Evolutionary conservation across 2,329 filamentous ascomycete species (phyloP).

Genomic region (Myriosclerotinia scirpicola): DNA sequence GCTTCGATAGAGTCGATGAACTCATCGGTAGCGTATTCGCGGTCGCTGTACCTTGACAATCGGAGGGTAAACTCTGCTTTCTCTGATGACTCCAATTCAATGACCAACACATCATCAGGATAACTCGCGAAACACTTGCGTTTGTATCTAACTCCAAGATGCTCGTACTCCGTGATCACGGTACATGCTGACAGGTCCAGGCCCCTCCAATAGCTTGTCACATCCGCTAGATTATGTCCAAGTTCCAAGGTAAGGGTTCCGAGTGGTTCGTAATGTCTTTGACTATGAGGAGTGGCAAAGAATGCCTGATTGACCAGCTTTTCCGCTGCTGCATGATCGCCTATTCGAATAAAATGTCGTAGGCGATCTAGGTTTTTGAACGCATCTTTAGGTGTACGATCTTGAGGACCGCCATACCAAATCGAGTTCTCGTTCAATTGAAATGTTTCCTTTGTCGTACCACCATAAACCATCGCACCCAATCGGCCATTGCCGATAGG

Average conservation of each 20-base stretch:
- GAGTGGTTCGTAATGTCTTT: conserved; percentile 50
- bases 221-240: conserved; percentile 38
- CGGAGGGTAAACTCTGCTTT: conserved; percentile 35
- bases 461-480: conserved; percentile 48
- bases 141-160: conserved; percentile 38
- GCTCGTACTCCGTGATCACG: conserved; percentile 42
- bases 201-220: conserved; percentile 34
- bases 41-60: conserved; percentile 44
- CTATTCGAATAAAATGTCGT: conserved; percentile 45
- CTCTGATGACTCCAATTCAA: conserved; percentile 35
- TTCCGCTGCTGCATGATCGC: conserved; percentile 46
- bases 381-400: conserved; percentile 46
- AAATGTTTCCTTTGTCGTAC: conserved; percentile 46
- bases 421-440: conserved; percentile 51
- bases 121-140: conserved; percentile 45
- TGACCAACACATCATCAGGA: conserved; percentile 44
- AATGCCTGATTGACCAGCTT: conserved; percentile 45
- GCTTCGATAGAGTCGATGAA: conserved; percentile 44
- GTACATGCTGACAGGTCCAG: conserved; percentile 43
- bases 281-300: conserved; percentile 48
- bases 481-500: conserved; percentile 51
- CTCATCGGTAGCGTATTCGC: conserved; percentile 46
- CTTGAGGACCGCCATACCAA: conserved; percentile 48
- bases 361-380: conserved; percentile 43
- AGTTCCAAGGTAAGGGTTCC: conserved; percentile 45